Conservation (phyloP, 1,284 basidiomycete species). For the Malassezia globosa region DNA sequence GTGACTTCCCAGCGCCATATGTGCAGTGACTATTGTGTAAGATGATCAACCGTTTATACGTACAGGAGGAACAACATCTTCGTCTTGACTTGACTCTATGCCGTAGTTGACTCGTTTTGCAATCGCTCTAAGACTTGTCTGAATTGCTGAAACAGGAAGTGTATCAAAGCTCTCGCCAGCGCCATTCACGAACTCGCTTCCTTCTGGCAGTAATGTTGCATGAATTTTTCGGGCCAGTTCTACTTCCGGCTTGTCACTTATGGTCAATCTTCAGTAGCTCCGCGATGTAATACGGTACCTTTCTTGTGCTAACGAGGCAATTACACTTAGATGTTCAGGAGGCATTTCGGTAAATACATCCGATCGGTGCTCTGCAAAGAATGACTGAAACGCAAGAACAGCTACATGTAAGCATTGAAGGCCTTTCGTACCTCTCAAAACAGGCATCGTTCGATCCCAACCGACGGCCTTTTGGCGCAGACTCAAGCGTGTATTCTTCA, state of each 20-base stretch:
- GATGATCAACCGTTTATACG: conserved; percentile 3
- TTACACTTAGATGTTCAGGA: conserved; percentile 59
- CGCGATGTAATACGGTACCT: no score
- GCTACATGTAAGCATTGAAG: no score
- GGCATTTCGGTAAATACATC: conserved; percentile 53
- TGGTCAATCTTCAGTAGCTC: no score
- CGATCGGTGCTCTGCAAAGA: conserved; percentile 16
- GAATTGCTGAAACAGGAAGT: conserved; percentile 21
- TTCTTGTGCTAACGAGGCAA: conserved; percentile 63
- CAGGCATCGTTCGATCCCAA: conserved; percentile 66
- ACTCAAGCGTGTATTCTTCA: conserved; percentile 58
- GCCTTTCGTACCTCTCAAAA: conserved; percentile 59
- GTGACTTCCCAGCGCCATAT: conserved; percentile 82
- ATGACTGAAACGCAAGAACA: conserved; percentile 30
- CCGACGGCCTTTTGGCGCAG: conserved; percentile 67
- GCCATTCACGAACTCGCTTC: conserved; percentile 11
- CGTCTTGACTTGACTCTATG: conserved; percentile 15
- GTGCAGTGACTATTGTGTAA: conserved; percentile 50
- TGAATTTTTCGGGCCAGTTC: conserved; percentile 30
- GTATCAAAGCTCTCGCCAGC: conserved; percentile 12
- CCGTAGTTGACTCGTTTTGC: conserved; percentile 37
- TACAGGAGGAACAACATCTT: background rate
- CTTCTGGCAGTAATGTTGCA: conserved; percentile 26
- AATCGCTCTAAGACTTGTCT: conserved; percentile 24
- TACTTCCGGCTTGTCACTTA: conserved; percentile 29